Base-by-base conservation (phyloP, 2,329 filamentous ascomycete genomes). In the Coniochaeta sp. region DNA sequence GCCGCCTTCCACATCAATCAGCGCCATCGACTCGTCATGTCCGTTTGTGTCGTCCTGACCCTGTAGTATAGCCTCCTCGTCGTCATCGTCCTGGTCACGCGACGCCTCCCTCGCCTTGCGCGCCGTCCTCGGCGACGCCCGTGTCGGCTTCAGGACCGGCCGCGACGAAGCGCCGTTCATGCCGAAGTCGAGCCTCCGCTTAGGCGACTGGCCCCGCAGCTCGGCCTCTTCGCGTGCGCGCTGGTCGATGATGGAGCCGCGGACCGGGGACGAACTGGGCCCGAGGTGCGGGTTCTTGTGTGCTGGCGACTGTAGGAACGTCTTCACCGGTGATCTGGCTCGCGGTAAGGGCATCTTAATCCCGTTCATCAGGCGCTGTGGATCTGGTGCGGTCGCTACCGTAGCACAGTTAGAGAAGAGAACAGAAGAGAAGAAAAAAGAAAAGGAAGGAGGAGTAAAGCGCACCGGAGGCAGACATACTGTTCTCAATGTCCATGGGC, bases 301-400 rank as follows among this genome's bases (percentile, higher is more conserved):
- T 28, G 88, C 85, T 0, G 88, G 88, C 2, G 82, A 84, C 14
- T 78, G 75, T 28, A 85, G 77, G 36, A 80, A 75, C 3, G 87
- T 87, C 72, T 89, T 89, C 59, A 82, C 78, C 1, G 88, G 88
- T 2, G 87, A 89, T 60, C 77, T 73, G 54, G 75, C 75, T 58
- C 76, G 77, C 44, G 80, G 78, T 10, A 67, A 54, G 16, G 64
- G 62, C 54, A 80, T 64, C 65, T 83, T 74, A 19, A 75, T 72
- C 55, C 78, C 80, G 64, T 78, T 81, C 58, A 84, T 76, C 34
- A 82, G 70, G 3, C 82, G 81, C 36, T 75, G 76, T 12, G 82
- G 81, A 2, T 81, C 81, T n/a, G 80, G 77, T 26, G 77, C 77
- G 47, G 75, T 82, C 85, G 61, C 28, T 42, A 17, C 19, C 54